Percentiles rank a stretch among this genome's conserved stretches.
Conservation (phyloP, 257 asterid genomes). For the Petunia axillaris region DNA sequence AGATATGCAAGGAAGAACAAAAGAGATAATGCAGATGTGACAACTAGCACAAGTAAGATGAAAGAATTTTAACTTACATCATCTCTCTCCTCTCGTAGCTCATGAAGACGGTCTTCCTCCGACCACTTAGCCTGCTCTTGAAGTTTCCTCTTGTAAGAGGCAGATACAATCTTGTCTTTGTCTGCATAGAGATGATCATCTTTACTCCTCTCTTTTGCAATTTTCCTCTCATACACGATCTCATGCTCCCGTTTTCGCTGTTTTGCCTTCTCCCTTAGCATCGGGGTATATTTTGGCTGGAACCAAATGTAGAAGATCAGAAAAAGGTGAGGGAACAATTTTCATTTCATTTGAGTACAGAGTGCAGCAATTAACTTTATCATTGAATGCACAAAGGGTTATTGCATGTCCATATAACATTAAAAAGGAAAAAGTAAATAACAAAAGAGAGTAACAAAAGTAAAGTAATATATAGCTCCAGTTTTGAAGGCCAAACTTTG, state of each 20-base stretch:
- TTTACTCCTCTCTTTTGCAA: slow-evolving; percentile 85
- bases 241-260: slow-evolving; percentile 86
- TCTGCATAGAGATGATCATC: slow-evolving; percentile 81
- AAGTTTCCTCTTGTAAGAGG: slow-evolving; percentile 88
- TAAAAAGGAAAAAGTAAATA: slow-evolving; percentile 2
- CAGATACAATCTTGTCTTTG: slow-evolving; percentile 79
- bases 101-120: slow-evolving; percentile 89
- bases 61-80: slow-evolving; percentile 55
- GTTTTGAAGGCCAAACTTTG: neutral
- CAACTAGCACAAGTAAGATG: neutral
- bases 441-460: neutral
- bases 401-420: neutral
- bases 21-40: slow-evolving; percentile 10
- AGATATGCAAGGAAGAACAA: slow-evolving; percentile 15
- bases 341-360: neutral
- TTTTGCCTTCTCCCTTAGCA: slow-evolving; percentile 70
- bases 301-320: neutral
- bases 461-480: neutral
- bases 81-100: slow-evolving; percentile 72
- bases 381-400: neutral
- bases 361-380: neutral
- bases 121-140: slow-evolving; percentile 93
- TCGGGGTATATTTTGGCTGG: slow-evolving; percentile 82
- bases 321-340: neutral
- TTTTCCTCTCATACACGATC: slow-evolving; percentile 79